Evolutionary conservation across 78 protist genomes (phyloP).

Genomic region (Neovahlkampfia damariscottae): DNA sequence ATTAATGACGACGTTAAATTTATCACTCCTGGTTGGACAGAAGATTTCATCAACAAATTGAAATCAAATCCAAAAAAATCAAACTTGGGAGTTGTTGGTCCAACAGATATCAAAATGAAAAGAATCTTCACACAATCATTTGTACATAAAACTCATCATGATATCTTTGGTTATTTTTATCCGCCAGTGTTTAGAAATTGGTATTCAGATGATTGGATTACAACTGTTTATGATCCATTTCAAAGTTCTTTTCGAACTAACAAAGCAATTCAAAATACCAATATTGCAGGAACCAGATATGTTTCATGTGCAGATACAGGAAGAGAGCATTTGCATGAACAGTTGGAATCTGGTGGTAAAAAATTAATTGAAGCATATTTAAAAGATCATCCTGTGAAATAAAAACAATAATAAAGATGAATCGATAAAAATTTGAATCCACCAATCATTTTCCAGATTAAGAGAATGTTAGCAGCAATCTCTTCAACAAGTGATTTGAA

Average conservation of each 20-base stretch:
- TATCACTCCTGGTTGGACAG: background rate
- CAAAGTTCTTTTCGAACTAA: background rate
- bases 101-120: background rate
- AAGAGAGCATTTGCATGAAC: no score
- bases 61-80: background rate
- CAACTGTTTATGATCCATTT: background rate
- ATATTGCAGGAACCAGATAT: background rate
- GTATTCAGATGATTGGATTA: constrained; percentile 12
- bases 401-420: no score
- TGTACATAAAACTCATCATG: background rate
- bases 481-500: no score
- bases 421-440: no score
- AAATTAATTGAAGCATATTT: no score
- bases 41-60: background rate
- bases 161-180: constrained; percentile 4
- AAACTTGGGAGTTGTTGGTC: constrained; percentile 6
- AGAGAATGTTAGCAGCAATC: no score
- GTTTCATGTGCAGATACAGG: background rate
- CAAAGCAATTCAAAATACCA: background rate
- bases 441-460: no score
- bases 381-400: no score
- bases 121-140: constrained; percentile 16
- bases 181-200: background rate
- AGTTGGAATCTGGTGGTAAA: no score
- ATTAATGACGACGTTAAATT: constrained; percentile 14